Percentiles rank a stretch among this genome's conserved stretches.
These are phyloP conservation scores for Colletotrichum simmondsii DNA, from an alignment of 2,329 filamentous ascomycete genomes.

Conservation along the genomic window DNA sequence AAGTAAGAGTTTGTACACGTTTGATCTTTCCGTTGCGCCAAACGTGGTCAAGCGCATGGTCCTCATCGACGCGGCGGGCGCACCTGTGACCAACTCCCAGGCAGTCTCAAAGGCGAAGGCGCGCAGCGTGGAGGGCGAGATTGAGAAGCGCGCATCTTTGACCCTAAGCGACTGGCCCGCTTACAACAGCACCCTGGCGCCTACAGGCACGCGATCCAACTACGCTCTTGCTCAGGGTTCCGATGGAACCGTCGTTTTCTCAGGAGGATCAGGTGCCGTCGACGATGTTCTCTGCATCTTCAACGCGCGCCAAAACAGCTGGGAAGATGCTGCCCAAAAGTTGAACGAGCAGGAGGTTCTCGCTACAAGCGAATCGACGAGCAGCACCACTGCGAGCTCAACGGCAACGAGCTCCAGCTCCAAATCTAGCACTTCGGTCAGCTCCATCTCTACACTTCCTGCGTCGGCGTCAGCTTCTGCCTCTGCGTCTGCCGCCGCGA, in stretches of 20 bases:
- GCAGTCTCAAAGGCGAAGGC: slow-evolving; percentile 46
- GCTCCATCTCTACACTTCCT: slow-evolving; percentile 33
- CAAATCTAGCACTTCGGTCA: neutral
- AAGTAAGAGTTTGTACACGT: slow-evolving; percentile 82
- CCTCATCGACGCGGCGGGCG: slow-evolving; percentile 71
- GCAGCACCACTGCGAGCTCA: slow-evolving; percentile 41
- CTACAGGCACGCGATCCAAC: slow-evolving; percentile 70
- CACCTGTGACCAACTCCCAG: slow-evolving; percentile 57
- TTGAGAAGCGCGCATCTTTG: slow-evolving; percentile 53
- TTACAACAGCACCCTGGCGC: slow-evolving; percentile 82
- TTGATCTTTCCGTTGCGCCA: slow-evolving; percentile 79
- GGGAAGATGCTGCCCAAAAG: slow-evolving; percentile 77
- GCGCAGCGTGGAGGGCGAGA: neutral
- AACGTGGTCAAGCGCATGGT: slow-evolving; percentile 79
- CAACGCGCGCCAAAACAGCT: slow-evolving; percentile 78
- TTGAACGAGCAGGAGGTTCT: slow-evolving; percentile 62
- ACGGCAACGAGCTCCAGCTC: slow-evolving; percentile 43
- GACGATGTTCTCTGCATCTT: slow-evolving; percentile 79
- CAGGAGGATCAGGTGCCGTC: slow-evolving; percentile 71
- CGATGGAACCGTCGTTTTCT: slow-evolving; percentile 76
- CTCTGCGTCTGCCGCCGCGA: slow-evolving; percentile 40
- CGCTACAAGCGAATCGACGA: slow-evolving; percentile 40
- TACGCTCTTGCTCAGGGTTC: slow-evolving; percentile 78
- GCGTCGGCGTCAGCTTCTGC: slow-evolving; percentile 39
- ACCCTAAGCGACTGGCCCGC: slow-evolving; percentile 75